Evolutionary conservation across 106 monocot species (phyloP).

Genomic region (Dendrobium officinale): DNA sequence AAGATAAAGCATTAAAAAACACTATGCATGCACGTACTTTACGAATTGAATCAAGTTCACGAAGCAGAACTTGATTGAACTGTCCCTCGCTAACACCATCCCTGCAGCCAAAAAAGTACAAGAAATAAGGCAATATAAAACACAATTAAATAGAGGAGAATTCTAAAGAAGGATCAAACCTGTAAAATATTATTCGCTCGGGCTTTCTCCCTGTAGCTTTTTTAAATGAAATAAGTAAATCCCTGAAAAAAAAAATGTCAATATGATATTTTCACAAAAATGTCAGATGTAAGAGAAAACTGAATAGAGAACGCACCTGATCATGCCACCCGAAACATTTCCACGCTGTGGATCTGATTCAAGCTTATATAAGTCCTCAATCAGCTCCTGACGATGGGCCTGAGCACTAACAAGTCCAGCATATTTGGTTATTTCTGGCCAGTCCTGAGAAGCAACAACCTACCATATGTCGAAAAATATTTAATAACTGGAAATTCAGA

Average conservation of each 20-base stretch:
- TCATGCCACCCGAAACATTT: slow-evolving; percentile 41
- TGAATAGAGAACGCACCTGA: slow-evolving; percentile 20
- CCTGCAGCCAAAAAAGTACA: slow-evolving; percentile 17
- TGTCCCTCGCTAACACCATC: slow-evolving; percentile 71
- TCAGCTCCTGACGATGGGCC: slow-evolving; percentile 31
- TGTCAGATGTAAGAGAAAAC: background rate
- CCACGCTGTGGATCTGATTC: slow-evolving; percentile 42
- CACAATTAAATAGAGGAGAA: background rate
- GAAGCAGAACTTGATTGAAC: slow-evolving; percentile 53
- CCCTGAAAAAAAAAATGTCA: slow-evolving; percentile 27
- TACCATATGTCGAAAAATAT: background rate
- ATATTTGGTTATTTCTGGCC: slow-evolving; percentile 61
- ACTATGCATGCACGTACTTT: slow-evolving; percentile 13
- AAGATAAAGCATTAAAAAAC: background rate
- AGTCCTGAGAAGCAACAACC: slow-evolving; percentile 58
- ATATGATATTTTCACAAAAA: background rate
- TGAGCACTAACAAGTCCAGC: slow-evolving; percentile 34
- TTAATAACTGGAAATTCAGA: background rate
- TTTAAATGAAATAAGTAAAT: slow-evolving; percentile 63
- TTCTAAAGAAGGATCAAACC: slow-evolving; percentile 25
- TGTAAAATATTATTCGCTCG: slow-evolving; percentile 55
- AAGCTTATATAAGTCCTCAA: slow-evolving; percentile 37
- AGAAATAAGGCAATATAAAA: background rate
- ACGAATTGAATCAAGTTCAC: slow-evolving; percentile 48
- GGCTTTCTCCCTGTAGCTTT: slow-evolving; percentile 52